phyloP scores from a whole-genome alignment of 2,329 filamentous ascomycete genomes.

The Arthrocladium fulminans region DNA sequence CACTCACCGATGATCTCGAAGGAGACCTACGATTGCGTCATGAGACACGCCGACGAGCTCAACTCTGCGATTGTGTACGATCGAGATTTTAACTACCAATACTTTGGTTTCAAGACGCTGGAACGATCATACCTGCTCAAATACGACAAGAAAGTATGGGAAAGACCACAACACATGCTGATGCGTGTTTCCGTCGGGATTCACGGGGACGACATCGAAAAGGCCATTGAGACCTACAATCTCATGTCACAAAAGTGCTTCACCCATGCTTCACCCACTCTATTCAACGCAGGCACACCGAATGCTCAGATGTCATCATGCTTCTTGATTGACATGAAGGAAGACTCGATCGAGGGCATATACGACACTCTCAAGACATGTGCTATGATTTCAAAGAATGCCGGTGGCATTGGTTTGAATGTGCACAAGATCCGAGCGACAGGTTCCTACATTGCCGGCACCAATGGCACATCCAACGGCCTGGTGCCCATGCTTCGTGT shows the following conservation, averaged over 20 bases:
- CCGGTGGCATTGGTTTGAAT: slow-evolving; percentile 94
- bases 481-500: slow-evolving; percentile 96
- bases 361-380: slow-evolving; percentile 99
- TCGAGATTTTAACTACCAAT: slow-evolving; percentile 99
- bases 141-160: slow-evolving; percentile 89
- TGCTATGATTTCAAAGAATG: slow-evolving; percentile 99
- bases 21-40: slow-evolving; percentile 81
- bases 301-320: slow-evolving; percentile 92
- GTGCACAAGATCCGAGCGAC: slow-evolving; percentile 94
- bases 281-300: slow-evolving; percentile 96
- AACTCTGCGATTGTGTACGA: slow-evolving; percentile 99
- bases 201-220: slow-evolving; percentile 89
- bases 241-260: slow-evolving; percentile 98
- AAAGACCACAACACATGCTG: slow-evolving; percentile 98
- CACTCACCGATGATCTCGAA: slow-evolving; percentile 90
- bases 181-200: slow-evolving; percentile 98
- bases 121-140: slow-evolving; percentile 96
- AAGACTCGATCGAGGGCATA: slow-evolving; percentile 98
- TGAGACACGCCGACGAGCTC: slow-evolving; percentile 92
- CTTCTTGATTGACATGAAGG: slow-evolving; percentile 99
- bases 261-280: slow-evolving; percentile 92
- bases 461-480: slow-evolving; percentile 95
- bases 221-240: slow-evolving; percentile 94
- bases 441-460: slow-evolving; percentile 94
- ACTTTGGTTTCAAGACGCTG: slow-evolving; percentile 98